Conservation (phyloP, 2,329 filamentous ascomycete genomes). For the Fusarium albosuccineum region DNA sequence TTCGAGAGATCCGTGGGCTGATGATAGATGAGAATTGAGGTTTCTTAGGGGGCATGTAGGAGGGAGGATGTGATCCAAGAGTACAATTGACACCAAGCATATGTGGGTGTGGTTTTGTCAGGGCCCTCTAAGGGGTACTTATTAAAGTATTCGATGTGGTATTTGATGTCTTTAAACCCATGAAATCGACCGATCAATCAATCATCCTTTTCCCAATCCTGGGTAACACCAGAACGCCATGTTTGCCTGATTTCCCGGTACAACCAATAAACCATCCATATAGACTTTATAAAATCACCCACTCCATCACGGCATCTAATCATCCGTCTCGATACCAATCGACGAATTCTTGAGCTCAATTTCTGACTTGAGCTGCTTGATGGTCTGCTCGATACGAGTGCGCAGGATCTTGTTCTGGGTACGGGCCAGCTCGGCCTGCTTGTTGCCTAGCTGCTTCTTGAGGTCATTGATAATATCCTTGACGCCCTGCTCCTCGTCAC, state of each 20-base stretch:
- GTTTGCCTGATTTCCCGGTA: constrained; percentile 11
- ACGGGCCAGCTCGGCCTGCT: constrained; percentile 59
- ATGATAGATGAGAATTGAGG: neutral
- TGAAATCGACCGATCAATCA: constrained; percentile 20
- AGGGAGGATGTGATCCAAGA: neutral
- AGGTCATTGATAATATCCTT: constrained; percentile 68
- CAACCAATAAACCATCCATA: neutral
- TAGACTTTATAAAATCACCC: neutral
- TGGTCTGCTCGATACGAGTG: constrained; percentile 63
- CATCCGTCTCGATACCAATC: constrained; percentile 57
- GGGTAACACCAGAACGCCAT: constrained; percentile 36
- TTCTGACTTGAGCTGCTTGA: constrained; percentile 61
- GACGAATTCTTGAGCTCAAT: constrained; percentile 61
- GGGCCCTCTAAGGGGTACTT: constrained; percentile 3
- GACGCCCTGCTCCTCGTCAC: constrained; percentile 66
- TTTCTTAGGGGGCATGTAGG: neutral
- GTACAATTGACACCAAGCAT: too few relatives aligned
- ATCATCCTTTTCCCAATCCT: constrained; percentile 22
- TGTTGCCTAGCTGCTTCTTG: constrained; percentile 62
- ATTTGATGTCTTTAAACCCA: constrained; percentile 22
- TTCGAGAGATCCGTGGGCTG: neutral
- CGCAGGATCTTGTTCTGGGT: constrained; percentile 63
- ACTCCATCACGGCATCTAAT: constrained; percentile 35
- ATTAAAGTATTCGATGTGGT: constrained; percentile 31
- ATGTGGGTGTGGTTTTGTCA: neutral